A percentile compares a stretch with the other conserved stretches of the same genome.
These are phyloP conservation scores for Patellaria atrata DNA, from an alignment of 495 filamentous ascomycete species.

Conservation along the genomic window DNA sequence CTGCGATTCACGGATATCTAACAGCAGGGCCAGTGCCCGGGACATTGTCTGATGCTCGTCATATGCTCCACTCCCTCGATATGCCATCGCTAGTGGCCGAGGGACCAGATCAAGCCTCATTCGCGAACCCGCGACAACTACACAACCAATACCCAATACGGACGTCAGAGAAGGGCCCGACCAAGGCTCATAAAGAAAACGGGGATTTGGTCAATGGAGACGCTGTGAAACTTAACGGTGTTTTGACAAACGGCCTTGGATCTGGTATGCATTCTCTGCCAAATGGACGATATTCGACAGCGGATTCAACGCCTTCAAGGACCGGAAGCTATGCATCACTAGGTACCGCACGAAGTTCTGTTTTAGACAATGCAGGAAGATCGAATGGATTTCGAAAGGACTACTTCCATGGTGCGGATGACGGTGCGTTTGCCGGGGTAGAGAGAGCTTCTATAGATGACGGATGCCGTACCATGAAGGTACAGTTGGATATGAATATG, in stretches of 20 bases:
- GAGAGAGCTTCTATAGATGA: conserved; percentile 12
- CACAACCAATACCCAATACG: conserved; percentile 9
- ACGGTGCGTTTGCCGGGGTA: conserved; percentile 17
- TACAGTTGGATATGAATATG: conserved; percentile 12
- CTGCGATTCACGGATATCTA: conserved; percentile 1
- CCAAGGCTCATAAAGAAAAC: conserved; percentile 7
- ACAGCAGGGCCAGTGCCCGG: conserved; percentile 1
- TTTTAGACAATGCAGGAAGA: conserved; percentile 2
- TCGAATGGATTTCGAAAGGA: conserved; percentile 7
- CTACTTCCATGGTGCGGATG: conserved; percentile 5
- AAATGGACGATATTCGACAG: conserved; percentile 12
- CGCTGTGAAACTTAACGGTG: conserved; percentile 14
- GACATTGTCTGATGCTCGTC: conserved; percentile 8
- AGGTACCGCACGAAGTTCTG: no score
- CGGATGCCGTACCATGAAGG: conserved; percentile 12
- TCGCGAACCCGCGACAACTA: conserved; percentile 6
- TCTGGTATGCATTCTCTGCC: conserved; percentile 11
- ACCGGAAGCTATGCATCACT: no score
- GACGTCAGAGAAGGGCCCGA: conserved; percentile 6
- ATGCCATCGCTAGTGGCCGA: conserved; percentile 22
- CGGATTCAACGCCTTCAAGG: conserved; percentile 2
- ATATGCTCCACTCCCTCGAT: conserved; percentile 9
- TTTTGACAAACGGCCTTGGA: conserved; percentile 7
- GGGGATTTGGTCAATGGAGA: conserved; percentile 16
- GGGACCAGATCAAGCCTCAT: conserved; percentile 9